These are phyloP conservation scores for Tulasnella sp. DNA, from an alignment of 768 basidiomycete species.

Conservation along the genomic window DNA sequence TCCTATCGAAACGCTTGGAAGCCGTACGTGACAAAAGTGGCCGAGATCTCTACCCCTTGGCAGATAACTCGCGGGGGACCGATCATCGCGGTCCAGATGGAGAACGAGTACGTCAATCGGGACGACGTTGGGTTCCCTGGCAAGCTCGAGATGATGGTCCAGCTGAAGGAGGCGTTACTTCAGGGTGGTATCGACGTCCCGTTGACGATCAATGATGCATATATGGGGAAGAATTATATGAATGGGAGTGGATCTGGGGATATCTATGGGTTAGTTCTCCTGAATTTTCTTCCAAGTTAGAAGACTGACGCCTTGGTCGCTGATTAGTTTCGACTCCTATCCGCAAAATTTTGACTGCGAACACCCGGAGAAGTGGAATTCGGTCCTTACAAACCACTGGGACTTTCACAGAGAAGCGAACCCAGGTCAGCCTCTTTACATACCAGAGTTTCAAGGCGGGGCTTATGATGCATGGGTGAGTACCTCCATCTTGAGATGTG, in stretches of 20 bases:
- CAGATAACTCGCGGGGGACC: conserved; percentile 66
- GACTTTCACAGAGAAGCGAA: conserved; percentile 41
- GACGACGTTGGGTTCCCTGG: conserved; percentile 34
- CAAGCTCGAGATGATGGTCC: conserved; percentile 45
- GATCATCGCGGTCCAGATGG: conserved; percentile 45
- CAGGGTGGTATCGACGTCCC: conserved; percentile 52
- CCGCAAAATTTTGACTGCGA: conserved; percentile 77
- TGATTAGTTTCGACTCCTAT: conserved; percentile 48
- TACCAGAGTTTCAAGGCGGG: conserved; percentile 69
- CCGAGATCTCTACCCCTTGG: conserved; percentile 45
- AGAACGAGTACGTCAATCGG: conserved; percentile 53
- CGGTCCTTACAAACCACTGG: conserved; percentile 52
- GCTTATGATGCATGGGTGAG: conserved; percentile 67
- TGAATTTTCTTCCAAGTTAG: conserved; percentile 9
- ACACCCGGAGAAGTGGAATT: conserved; percentile 52
- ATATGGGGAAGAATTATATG: conserved; percentile 46
- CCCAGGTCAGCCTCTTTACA: conserved; percentile 49
- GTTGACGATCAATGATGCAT: conserved; percentile 64
- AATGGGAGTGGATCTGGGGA: conserved; percentile 72
- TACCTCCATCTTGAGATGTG: not conserved
- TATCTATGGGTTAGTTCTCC: conserved; percentile 41
- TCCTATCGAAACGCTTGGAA: conserved; percentile 64
- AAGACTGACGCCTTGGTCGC: not conserved
- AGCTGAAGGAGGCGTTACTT: conserved; percentile 47
- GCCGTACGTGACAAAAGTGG: conserved; percentile 57